Evolutionary conservation across 495 filamentous ascomycete genomes (phyloP).

Genomic region (Aspergillus nanangensis): DNA sequence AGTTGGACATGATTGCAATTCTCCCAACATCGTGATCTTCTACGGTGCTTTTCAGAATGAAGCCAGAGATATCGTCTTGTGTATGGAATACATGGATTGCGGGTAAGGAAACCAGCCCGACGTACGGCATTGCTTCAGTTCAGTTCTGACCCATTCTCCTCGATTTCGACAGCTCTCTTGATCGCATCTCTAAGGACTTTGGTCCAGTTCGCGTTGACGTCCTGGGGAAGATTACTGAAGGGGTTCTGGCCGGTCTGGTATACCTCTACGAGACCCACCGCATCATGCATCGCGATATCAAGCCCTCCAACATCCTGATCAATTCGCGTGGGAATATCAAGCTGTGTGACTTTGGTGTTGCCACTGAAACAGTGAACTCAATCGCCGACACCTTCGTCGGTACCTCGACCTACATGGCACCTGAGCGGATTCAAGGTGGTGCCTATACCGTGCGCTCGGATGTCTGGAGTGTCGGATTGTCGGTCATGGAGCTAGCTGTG

Average conservation of each 20-base stretch:
- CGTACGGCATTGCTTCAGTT: neutral
- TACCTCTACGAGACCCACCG: constrained; percentile 92
- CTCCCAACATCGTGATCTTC: constrained; percentile 92
- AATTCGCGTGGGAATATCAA: constrained; percentile 94
- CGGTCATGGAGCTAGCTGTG: constrained; percentile 94
- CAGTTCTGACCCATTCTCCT: constrained; percentile 29
- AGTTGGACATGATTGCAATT: constrained; percentile 98
- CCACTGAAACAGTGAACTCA: constrained; percentile 92
- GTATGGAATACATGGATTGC: constrained; percentile 99
- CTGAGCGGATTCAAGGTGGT: constrained; percentile 92
- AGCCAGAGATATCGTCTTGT: constrained; percentile 94
- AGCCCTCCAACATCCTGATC: constrained; percentile 93
- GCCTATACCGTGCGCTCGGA: constrained; percentile 98
- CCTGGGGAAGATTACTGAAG: constrained; percentile 97
- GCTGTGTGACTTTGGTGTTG: constrained; percentile 96
- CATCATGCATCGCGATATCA: constrained; percentile 99
- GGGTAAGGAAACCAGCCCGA: constrained; percentile 57
- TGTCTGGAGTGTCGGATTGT: constrained; percentile 97
- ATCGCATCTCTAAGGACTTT: constrained; percentile 88
- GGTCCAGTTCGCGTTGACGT: constrained; percentile 97
- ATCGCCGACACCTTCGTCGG: constrained; percentile 97
- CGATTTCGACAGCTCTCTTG: constrained; percentile 74
- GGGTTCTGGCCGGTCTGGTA: constrained; percentile 86
- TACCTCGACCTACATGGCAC: constrained; percentile 98
- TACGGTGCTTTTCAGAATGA: constrained; percentile 97